Conservation (phyloP, 352 stramenopile species). For the Phytophthora palmivora region DNA sequence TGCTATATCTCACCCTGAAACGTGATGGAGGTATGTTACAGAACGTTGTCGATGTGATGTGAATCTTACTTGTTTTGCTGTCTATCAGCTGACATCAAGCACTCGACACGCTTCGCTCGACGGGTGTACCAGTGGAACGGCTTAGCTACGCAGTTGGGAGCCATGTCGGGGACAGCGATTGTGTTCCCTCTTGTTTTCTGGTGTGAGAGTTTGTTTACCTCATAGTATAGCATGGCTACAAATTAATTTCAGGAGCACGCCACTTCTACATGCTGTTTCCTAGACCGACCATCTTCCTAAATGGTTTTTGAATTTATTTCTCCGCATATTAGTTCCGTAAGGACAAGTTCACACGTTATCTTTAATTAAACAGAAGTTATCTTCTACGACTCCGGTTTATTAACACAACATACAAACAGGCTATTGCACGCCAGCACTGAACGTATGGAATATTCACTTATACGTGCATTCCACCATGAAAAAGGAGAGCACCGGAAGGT, state of each 20-base stretch:
- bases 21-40: constrained; percentile 42
- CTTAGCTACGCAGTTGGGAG: constrained; percentile 70
- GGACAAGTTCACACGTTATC: too few relatives aligned
- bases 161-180: constrained; percentile 61
- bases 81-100: constrained; percentile 30
- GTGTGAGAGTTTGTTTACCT: constrained; percentile 54
- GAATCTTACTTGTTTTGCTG: neutral
- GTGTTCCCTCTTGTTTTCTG: constrained; percentile 78
- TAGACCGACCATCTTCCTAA: neutral
- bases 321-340: too few relatives aligned
- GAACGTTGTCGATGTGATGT: neutral
- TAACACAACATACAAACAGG: too few relatives aligned
- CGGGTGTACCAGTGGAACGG: constrained; percentile 79
- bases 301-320: neutral
- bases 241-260: neutral
- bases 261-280: too few relatives aligned
- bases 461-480: too few relatives aligned
- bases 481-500: too few relatives aligned
- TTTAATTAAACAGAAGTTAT: too few relatives aligned
- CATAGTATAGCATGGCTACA: too few relatives aligned
- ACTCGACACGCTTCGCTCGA: constrained; percentile 42
- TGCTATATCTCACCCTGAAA: constrained; percentile 77
- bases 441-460: too few relatives aligned
- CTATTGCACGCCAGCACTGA: too few relatives aligned
- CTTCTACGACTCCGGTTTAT: too few relatives aligned